Evolutionary conservation across 176 grass and related monocot species (phyloP), one percentile per base, ranked within the genome.

Genomic region (Raddia guianensis): DNA sequence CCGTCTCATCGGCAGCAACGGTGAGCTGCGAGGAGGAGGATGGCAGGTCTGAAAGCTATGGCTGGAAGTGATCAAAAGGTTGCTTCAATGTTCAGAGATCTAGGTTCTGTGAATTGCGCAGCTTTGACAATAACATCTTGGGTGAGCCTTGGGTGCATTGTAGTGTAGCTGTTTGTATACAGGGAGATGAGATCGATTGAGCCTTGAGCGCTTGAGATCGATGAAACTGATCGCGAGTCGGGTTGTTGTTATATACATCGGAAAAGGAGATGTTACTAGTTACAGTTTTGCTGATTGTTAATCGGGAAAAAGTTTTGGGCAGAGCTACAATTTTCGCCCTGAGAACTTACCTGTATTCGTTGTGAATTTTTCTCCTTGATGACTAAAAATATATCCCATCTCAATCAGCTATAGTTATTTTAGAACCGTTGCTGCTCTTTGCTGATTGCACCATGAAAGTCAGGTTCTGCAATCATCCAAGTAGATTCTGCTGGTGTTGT

Each of bases 21-120:
- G 82, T 86, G 57, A 91, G 89, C 82, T 84, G 80, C 1, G 86
- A 93, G 82, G 92, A 95, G 82, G 96, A 93, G 75, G 90, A 95
- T 42, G 84, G 89, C 60, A 89, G 68, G 55, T 95, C 92, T 0
- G 94, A 92, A 51, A 95, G 81, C 86, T 95, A 84, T 54, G 86
- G 80, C 83, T 98, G 92, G 90, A 94, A 91, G 84, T 93, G 89
- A 92, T 70, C 48, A 33, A 52, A 9, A 65, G 35, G 59, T 14
- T 49, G 6, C 77, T 15, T 27, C 56, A 44, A 45, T 58, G 55
- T 58, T 87, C 57, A 86, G 59, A 82, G 27, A 27, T 27, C 27
- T 27, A 27, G 53, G 62, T 69, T 19, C 67, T 16, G 19, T 18
- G 47, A 46, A 52, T 72, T 40, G 47, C 35, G 35, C 43, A 3